Base-by-base conservation (phyloP, 495 filamentous ascomycete genomes). In the Astrothelium subdiscretum region DNA sequence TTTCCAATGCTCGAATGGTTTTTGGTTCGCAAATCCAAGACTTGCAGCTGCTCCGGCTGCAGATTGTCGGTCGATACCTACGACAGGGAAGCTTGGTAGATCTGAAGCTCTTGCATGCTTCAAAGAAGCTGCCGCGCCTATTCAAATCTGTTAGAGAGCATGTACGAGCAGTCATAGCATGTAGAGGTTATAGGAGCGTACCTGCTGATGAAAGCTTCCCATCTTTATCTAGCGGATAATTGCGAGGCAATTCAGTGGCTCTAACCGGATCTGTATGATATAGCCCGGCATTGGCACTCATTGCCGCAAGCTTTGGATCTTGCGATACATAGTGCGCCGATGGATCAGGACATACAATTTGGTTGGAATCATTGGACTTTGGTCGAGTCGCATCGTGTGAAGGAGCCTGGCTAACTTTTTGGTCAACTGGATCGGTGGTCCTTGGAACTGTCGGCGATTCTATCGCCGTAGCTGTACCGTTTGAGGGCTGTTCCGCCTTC, bases 1-100 rank as follows among this genome's bases (percentile, higher is more conserved):
- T 64, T 78, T 86, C 83, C 82, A 87, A 69, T 74, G 68, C 70
- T 84, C 81, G 31, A 81, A 73, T 0, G 82, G 71, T 66, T 82
- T 87, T 60, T 81, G 80, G 67, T 85, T 85, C 29, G 83, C 78
- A 78, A 89, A 87, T 29, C 89, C 88, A 20, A 94, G 76, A 48
- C 77, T 81, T 15, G 87, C 87, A 52, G 89, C 90, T 38, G 87
- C 83, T 59, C 83, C 82, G 24, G 89, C 90, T 48, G 88, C 89
- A 32, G 85, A 78, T 62, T 75, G 82, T 60, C 81, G 79, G 57
- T 83, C 75, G 66, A 91, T 78, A 29, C 88, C 89, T 43, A 79
- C 70, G 24, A 81, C 79, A 13, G 88, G 85, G 63, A 77, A 90
- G 66, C 81, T 81, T 29, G 87, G 86, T 12, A 91, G 78, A 63